Percentiles rank a stretch among this genome's conserved stretches.
These are phyloP conservation scores for Pugionium dolabratum DNA, from an alignment of 345 rosid genomes.

Conservation along the genomic window DNA sequence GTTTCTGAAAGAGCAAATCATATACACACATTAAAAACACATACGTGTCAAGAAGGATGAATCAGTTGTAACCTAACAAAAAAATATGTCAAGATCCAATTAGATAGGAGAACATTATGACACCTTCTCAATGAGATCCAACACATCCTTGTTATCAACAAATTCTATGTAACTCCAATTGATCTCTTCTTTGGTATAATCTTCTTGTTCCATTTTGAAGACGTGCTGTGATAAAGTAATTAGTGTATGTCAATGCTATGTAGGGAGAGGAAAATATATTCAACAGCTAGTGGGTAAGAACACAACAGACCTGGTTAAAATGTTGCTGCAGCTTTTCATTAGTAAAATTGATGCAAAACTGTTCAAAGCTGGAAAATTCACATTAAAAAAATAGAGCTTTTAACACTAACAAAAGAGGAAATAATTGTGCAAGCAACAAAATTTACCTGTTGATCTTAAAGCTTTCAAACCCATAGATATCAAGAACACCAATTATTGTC, in stretches of 20 bases:
- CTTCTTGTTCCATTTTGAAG: conserved; percentile 99
- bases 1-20: conserved; percentile 67
- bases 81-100: not conserved
- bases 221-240: conserved; percentile 71
- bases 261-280: conserved; percentile 10
- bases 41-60: conserved; percentile 21
- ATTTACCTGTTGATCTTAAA: conserved; percentile 90
- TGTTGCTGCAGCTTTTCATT: conserved; percentile 99
- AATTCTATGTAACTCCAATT: conserved; percentile 99
- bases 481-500: conserved; percentile 92
- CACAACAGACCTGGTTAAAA: conserved; percentile 80
- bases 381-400: conserved; percentile 28
- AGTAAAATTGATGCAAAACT: conserved; percentile 97
- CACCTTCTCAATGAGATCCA: conserved; percentile 98
- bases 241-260: conserved; percentile 24
- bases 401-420: conserved; percentile 11
- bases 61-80: not conserved
- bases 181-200: conserved; percentile 96
- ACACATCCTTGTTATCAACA: conserved; percentile 98
- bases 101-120: conserved; percentile 19
- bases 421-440: conserved; percentile 32
- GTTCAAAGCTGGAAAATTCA: conserved; percentile 71
- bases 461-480: conserved; percentile 98
- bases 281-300: conserved; percentile 12
- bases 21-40: conserved; percentile 19